phyloP scores from a whole-genome alignment of 208 protist genomes.

The Porcisia hertigi region DNA sequence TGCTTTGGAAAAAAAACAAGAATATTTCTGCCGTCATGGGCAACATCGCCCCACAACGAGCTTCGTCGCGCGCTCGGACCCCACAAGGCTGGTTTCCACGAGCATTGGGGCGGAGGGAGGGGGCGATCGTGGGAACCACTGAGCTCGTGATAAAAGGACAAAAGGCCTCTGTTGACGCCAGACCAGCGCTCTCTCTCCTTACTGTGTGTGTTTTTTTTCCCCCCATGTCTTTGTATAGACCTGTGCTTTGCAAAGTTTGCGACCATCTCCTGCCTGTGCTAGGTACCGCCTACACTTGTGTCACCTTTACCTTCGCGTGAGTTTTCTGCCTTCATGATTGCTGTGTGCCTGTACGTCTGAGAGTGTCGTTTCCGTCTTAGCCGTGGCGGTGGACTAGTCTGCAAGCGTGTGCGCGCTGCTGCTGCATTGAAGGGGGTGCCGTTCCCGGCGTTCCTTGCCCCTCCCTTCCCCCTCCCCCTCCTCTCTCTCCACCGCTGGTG shows the following conservation, averaged over 20 bases:
- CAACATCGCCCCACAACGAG: conserved; percentile 10
- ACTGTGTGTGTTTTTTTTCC: conserved; percentile 22
- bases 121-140: conserved; percentile 7
- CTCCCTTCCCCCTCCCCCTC: neutral
- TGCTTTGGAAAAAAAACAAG: conserved; percentile 9
- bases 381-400: conserved; percentile 26
- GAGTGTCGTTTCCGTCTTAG: conserved; percentile 20
- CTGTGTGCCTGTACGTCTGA: conserved; percentile 19
- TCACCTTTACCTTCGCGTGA: conserved; percentile 7
- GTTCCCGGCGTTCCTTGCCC: conserved; percentile 11
- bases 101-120: conserved; percentile 5
- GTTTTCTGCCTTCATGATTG: conserved; percentile 27
- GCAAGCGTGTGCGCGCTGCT: conserved; percentile 23
- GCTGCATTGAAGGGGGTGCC: conserved; percentile 17
- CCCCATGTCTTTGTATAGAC: conserved; percentile 18
- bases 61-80: conserved; percentile 17
- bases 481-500: neutral
- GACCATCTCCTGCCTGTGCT: conserved; percentile 20
- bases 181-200: conserved; percentile 18
- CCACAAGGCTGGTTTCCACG: conserved; percentile 23
- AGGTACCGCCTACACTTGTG: conserved; percentile 22
- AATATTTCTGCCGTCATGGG: conserved; percentile 10
- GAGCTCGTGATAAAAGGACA: conserved; percentile 26
- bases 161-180: conserved; percentile 18
- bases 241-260: conserved; percentile 26